Percentiles rank a stretch among this genome's conserved stretches.
phyloP scores from a whole-genome alignment of 108 stramenopile species.

The Mediolabrus comicus region DNA sequence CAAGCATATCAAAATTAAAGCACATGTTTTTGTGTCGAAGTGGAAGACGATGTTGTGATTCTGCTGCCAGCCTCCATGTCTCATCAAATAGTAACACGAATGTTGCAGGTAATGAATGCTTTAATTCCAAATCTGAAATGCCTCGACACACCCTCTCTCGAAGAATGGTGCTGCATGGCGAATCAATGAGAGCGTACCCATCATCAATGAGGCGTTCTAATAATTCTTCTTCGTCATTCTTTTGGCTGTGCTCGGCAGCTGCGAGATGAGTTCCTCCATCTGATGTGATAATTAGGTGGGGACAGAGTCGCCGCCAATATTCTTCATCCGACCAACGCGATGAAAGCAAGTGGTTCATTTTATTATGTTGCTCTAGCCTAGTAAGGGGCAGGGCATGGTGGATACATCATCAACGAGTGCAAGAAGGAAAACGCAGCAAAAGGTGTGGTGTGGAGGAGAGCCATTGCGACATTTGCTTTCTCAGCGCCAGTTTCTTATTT shows the following conservation, averaged over 20 bases:
- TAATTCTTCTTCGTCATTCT: neutral
- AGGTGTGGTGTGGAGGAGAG: too few relatives aligned
- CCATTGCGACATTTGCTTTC: too few relatives aligned
- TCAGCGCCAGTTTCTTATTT: too few relatives aligned
- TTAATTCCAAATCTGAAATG: conserved; percentile 22
- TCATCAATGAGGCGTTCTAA: conserved; percentile 15
- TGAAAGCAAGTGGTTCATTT: neutral
- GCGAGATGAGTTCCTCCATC: too few relatives aligned
- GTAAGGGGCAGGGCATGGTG: too few relatives aligned
- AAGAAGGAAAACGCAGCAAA: too few relatives aligned
- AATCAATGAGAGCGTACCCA: conserved; percentile 31
- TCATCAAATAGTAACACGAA: conserved; percentile 72
- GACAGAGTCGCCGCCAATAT: conserved; percentile 12
- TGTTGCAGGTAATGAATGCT: conserved; percentile 51
- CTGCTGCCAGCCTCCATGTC: conserved; percentile 57
- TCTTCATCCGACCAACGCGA: conserved; percentile 6
- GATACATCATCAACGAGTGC: too few relatives aligned
- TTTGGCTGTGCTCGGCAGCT: neutral
- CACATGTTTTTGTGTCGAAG: conserved; percentile 22
- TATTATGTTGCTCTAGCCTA: too few relatives aligned
- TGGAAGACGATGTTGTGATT: conserved; percentile 16
- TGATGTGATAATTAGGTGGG: conserved; percentile 4
- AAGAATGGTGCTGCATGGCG: neutral
- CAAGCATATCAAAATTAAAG: conserved; percentile 70
- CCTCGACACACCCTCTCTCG: neutral